Base-by-base conservation (phyloP, 164 flowering plant species). In the Saururus chinensis region DNA sequence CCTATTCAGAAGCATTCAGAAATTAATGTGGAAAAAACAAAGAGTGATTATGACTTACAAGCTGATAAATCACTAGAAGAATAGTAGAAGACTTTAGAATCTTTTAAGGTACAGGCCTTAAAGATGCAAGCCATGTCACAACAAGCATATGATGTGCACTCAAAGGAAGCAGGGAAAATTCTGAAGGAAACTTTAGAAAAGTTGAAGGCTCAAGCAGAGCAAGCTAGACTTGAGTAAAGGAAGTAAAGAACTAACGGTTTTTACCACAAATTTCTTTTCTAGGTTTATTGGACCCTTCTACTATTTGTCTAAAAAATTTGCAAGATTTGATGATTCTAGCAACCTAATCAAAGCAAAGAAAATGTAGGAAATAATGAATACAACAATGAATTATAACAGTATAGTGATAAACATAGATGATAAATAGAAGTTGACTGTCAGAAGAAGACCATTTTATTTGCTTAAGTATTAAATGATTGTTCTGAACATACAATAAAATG, bases 121-220 rank as follows among this genome's bases (percentile, higher is more conserved):
- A 93, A 86, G 80, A 72, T 91, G 86, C 83, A 86, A 64, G 76
- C 77, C 57, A 68, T 84, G 35, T 89, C 96, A 9, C 82, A 81
- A 65, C 96, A 89, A 75, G 96, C 92, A 22, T 92, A 86, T 59
- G 86, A 86, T 41, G 40, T 74, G 56, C 86, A 89, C 75, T 80
- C 84, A 0, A 71, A 80, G 59, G 84, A 82, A 68, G 92, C 96
- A 11, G 40, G 63, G 61, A 72, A 80, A 30, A 41, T 83, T 55
- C 61, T 93, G 56, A 80, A 78, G 64, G 91, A 93, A 60, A 69
- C 88, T 59, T 76, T 88, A 6, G 84, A 79, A 65, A 76, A 80
- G 66, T 67, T 88, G 64, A 88, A 84, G 67, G 79, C 82, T 61
- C 86, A 93, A 66, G 88, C 96, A 19, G 93, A 90, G 23, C 82